A percentile compares a stretch with the other conserved stretches of the same genome.
phyloP scores from a whole-genome alignment of 495 filamentous ascomycete genomes.

The Tuber umbilicatum region DNA sequence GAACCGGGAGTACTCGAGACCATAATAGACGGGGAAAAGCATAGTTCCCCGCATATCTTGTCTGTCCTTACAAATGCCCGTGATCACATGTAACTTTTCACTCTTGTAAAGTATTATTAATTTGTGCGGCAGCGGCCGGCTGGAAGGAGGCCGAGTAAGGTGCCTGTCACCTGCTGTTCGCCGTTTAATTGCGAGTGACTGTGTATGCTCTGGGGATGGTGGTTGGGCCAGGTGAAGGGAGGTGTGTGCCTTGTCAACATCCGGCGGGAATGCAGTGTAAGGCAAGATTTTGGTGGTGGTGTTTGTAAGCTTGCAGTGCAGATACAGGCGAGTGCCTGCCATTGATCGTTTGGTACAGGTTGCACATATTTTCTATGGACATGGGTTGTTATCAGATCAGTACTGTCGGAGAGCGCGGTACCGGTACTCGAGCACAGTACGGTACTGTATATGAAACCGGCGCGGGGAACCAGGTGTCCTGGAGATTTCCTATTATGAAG shows the following conservation, averaged over 20 bases:
- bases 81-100: not conserved
- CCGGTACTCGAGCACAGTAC: too few relatives aligned
- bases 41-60: not conserved
- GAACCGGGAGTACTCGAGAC: not conserved
- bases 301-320: not conserved
- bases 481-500: too few relatives aligned
- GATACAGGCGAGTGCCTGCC: not conserved
- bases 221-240: not conserved
- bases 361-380: too few relatives aligned
- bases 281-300: not conserved
- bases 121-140: not conserved
- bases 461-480: too few relatives aligned
- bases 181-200: conserved; percentile 1
- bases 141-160: not conserved
- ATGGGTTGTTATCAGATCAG: too few relatives aligned
- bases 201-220: not conserved
- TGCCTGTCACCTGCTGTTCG: not conserved
- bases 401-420: too few relatives aligned
- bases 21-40: not conserved
- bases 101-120: not conserved
- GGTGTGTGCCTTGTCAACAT: not conserved
- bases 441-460: too few relatives aligned
- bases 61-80: not conserved
- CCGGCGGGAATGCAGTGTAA: not conserved
- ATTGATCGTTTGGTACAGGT: not conserved